A percentile compares a stretch with the other conserved stretches of the same genome.
Conservation (phyloP, 768 basidiomycete species). For the Dentipellis sp. region DNA sequence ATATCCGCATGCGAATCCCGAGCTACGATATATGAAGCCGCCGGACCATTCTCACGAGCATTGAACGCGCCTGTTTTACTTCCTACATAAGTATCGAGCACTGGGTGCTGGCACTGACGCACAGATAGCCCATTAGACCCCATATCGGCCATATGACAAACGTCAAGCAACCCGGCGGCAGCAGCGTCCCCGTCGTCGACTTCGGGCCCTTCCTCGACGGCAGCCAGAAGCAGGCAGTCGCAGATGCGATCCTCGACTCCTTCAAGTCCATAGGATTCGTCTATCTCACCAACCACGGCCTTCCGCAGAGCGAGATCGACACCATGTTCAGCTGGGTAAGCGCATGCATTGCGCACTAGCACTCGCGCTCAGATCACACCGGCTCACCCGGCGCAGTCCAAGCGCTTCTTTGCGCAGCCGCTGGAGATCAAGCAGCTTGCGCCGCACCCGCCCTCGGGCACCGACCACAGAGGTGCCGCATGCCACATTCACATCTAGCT, state of each 20-base stretch:
- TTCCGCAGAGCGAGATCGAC: constrained; percentile 22
- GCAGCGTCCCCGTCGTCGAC: constrained; percentile 29
- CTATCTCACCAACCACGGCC: constrained; percentile 23
- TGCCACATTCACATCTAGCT: neutral
- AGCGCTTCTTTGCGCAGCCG: constrained; percentile 22
- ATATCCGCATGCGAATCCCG: too few relatives aligned
- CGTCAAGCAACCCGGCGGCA: neutral
- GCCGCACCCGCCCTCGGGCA: constrained; percentile 26
- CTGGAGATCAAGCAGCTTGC: constrained; percentile 23
- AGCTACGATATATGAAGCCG: too few relatives aligned
- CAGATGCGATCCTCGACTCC: constrained; percentile 31
- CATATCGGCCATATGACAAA: neutral
- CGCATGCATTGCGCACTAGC: neutral
- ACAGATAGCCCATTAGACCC: too few relatives aligned
- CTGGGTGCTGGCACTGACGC: too few relatives aligned
- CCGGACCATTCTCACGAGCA: too few relatives aligned
- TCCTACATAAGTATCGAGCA: too few relatives aligned
- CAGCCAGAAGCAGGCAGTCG: constrained; percentile 28
- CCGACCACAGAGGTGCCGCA: constrained; percentile 23
- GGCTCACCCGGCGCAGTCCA: constrained; percentile 17
- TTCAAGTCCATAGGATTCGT: constrained; percentile 26
- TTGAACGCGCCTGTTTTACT: too few relatives aligned
- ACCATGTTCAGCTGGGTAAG: constrained; percentile 24
- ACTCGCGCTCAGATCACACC: neutral
- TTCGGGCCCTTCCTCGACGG: constrained; percentile 34